phyloP scores from a whole-genome alignment of 768 basidiomycete species.

The Collybia mongolica region DNA sequence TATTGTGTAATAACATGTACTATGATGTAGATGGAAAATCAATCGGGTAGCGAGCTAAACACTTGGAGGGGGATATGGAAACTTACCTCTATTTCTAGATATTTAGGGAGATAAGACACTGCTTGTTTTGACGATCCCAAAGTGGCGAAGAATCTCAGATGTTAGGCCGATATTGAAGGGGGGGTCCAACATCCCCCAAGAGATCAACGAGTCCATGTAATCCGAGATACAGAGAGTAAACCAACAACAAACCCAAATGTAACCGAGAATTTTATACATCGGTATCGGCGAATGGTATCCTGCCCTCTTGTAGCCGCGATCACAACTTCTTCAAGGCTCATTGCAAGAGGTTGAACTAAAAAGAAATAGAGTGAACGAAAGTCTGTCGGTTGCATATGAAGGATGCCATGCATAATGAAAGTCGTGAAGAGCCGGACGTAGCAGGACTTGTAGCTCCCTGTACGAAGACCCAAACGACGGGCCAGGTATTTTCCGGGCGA shows the following conservation, averaged over 20 bases:
- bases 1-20: too few relatives aligned
- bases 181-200: too few relatives aligned
- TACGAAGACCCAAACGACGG: slow-evolving; percentile 17
- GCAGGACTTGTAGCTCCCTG: slow-evolving; percentile 21
- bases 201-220: too few relatives aligned
- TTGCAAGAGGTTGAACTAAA: slow-evolving; percentile 27
- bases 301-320: slow-evolving; percentile 13
- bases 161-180: too few relatives aligned
- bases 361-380: slow-evolving; percentile 22
- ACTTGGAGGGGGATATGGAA: too few relatives aligned
- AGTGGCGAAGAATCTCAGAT: too few relatives aligned
- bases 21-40: too few relatives aligned
- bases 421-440: slow-evolving; percentile 32
- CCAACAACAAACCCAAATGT: slow-evolving; percentile 26
- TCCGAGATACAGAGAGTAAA: slow-evolving; percentile 7
- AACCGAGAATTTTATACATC: slow-evolving; percentile 16
- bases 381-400: slow-evolving; percentile 20
- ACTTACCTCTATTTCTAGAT: too few relatives aligned
- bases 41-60: too few relatives aligned
- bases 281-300: not conserved
- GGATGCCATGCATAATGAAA: slow-evolving; percentile 30
- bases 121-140: too few relatives aligned
- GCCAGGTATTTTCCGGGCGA: slow-evolving; percentile 24
- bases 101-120: too few relatives aligned
- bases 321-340: slow-evolving; percentile 32